Evolutionary conservation across 768 basidiomycete species (phyloP).

Genomic region (Leccinum boreale): DNA sequence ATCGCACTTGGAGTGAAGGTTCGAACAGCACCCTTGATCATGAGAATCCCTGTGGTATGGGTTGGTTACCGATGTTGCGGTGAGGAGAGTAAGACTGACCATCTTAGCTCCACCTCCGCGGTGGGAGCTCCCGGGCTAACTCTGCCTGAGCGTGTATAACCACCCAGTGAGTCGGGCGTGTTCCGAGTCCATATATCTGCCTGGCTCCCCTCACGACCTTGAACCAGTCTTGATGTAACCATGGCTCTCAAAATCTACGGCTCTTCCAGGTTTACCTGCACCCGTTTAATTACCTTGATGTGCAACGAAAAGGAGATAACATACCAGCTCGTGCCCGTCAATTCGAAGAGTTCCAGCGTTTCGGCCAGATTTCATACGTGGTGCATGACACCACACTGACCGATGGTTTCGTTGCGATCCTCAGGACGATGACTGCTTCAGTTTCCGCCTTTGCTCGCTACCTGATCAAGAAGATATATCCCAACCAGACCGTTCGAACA

Average conservation of each 20-base stretch:
- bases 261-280: too few species aligned
- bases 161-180: background rate
- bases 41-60: background rate
- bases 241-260: too few species aligned
- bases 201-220: too few species aligned
- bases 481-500: too few species aligned
- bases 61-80: background rate
- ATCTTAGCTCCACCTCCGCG: background rate
- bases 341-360: background rate
- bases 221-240: too few species aligned
- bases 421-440: background rate
- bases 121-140: background rate
- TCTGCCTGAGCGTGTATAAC: too few species aligned
- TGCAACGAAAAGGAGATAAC: background rate
- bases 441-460: background rate
- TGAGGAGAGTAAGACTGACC: background rate
- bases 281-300: background rate
- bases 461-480: background rate
- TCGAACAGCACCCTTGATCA: background rate
- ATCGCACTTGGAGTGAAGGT: background rate
- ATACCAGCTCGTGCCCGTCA: background rate
- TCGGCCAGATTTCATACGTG: background rate
- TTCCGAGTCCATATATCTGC: too few species aligned
- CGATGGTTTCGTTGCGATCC: background rate
- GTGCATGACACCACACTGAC: background rate